Conservation (phyloP, 2,329 filamentous ascomycete genomes). For the Rutstroemia sydowiana region DNA sequence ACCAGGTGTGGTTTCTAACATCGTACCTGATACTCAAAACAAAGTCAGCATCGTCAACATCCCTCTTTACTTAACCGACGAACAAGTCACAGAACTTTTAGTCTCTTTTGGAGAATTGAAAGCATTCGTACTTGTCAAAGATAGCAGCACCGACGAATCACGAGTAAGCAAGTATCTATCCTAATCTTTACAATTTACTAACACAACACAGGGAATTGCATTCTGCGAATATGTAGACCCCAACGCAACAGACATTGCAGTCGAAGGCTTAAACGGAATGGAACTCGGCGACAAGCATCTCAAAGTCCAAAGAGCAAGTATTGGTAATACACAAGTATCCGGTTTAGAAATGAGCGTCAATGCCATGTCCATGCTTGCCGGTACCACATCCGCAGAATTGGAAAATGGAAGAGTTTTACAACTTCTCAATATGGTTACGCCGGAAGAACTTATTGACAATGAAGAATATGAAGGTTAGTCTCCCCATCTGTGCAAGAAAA, state of each 20-base stretch:
- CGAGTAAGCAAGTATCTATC: constrained; percentile 53
- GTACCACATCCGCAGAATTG: constrained; percentile 70
- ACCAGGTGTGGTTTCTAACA: constrained; percentile 67
- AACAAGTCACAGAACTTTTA: constrained; percentile 84
- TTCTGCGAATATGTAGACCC: constrained; percentile 92
- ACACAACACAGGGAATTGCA: constrained; percentile 66
- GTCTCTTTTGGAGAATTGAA: constrained; percentile 89
- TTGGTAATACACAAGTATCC: constrained; percentile 86
- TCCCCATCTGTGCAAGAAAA: too few relatives aligned
- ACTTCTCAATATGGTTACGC: constrained; percentile 96
- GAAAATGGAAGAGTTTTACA: constrained; percentile 82
- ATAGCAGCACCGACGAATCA: constrained; percentile 76
- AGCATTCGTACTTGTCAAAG: constrained; percentile 84
- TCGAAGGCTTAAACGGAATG: constrained; percentile 89
- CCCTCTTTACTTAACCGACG: constrained; percentile 78
- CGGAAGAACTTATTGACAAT: constrained; percentile 86
- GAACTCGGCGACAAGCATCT: constrained; percentile 81
- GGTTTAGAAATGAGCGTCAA: constrained; percentile 94
- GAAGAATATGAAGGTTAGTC: constrained; percentile 87
- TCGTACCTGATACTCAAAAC: constrained; percentile 86
- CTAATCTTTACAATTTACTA: constrained; percentile 21
- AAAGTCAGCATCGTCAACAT: constrained; percentile 93
- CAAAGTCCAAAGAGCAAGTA: constrained; percentile 81
- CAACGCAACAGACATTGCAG: constrained; percentile 68
- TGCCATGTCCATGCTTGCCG: constrained; percentile 95